These are phyloP conservation scores for Tolypocladium ophioglossoides DNA, from an alignment of 2,329 filamentous ascomycete species.

Conservation along the genomic window DNA sequence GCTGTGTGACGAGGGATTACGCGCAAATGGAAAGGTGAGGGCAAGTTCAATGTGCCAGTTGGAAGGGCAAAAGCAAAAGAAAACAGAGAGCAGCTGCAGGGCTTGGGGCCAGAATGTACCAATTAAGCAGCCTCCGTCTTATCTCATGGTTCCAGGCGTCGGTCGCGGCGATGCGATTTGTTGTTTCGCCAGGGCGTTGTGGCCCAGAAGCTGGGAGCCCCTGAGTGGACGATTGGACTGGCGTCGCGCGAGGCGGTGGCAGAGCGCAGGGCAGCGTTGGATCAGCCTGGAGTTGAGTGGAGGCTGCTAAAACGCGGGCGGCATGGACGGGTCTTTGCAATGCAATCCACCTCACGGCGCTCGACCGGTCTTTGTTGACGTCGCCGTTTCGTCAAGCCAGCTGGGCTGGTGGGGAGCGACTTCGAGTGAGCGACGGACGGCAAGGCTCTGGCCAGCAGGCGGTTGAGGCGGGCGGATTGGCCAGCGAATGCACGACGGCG, in stretches of 20 bases:
- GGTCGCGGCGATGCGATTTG: slow-evolving; percentile 19
- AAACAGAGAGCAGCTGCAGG: slow-evolving; percentile 3
- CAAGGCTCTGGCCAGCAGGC: slow-evolving; percentile 1
- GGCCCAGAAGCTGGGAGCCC: slow-evolving; percentile 11
- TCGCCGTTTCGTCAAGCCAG: slow-evolving; percentile 6
- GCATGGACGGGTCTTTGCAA: neutral
- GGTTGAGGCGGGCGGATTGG: neutral
- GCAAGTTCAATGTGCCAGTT: neutral
- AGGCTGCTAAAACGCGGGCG: slow-evolving; percentile 1
- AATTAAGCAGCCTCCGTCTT: slow-evolving; percentile 23
- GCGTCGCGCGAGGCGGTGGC: neutral
- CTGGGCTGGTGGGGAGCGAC: neutral
- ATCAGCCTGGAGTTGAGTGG: neutral
- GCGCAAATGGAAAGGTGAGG: neutral
- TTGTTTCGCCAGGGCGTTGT: slow-evolving; percentile 18
- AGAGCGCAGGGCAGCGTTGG: slow-evolving; percentile 1
- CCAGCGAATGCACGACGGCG: neutral
- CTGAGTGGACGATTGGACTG: slow-evolving; percentile 10
- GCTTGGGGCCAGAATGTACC: slow-evolving; percentile 17
- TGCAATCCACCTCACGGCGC: neutral
- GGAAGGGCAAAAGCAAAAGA: neutral
- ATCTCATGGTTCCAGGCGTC: slow-evolving; percentile 31
- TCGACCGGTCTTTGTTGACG: slow-evolving; percentile 7
- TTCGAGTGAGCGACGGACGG: slow-evolving; percentile 2
- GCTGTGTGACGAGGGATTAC: neutral